Base-by-base conservation (phyloP, 495 filamentous ascomycete genomes). In the Usnea hakonensis region DNA sequence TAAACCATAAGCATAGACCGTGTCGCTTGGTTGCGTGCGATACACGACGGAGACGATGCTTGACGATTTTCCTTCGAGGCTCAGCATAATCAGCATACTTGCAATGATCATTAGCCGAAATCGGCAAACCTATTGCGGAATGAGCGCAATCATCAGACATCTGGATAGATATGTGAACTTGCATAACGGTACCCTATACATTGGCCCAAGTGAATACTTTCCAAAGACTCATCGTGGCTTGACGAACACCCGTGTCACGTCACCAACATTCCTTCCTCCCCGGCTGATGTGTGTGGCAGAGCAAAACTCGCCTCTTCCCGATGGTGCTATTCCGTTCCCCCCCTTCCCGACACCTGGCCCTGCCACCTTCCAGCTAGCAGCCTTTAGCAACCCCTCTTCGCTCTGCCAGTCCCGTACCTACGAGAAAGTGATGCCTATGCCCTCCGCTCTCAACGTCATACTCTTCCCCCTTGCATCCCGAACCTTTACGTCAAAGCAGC, bases 61-160 rank as follows among this genome's bases (percentile, higher is more conserved):
- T 53, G 37, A 61, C 36, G 58, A 54, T 38, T 54, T 61, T 33
- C 36, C 36, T 61, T 43, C 16, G 33, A 17, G 35, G 26, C 35
- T 37, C 33, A 37, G 58, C 48, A 52, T 30, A 14, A n/a, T 53
- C 26, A 28, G 13, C 23, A 30, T 30, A 3, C 2, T 37, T 28
- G 19, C 37, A 23, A 19, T 40, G 21, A 7, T 2, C 46, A 30
- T 54, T 40, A 14, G 3, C 35, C 52, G 28, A 54, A 14, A 5
- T 60, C 46, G 33, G 38, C 58, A 52, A 23, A 26, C 23, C 23
- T 30, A n/a, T 36, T 38, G 37, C 14, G 26, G 35, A 14, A 30
- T 50, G 26, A 30, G 5, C 16, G 46, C 23, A 32, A 14, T 52
- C 1, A 9, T 19, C 2, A 32, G 26, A 52, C 17, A 19, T 17